Conservation (phyloP, 169 alveolate species). For the Besnoitia besnoiti region DNA sequence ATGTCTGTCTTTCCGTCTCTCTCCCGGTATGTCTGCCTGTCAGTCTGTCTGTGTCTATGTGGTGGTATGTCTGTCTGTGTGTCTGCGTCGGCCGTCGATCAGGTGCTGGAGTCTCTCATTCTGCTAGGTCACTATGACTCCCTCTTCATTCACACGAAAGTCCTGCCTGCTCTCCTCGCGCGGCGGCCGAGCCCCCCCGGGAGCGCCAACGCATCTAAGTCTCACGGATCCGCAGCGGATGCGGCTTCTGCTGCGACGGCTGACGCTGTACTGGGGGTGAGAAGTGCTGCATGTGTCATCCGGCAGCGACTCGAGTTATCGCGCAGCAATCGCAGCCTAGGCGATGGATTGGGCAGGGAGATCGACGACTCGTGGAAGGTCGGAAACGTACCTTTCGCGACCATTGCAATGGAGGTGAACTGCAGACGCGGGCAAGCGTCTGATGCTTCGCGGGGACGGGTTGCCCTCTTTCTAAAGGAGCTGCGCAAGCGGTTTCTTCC, state of each 20-base stretch:
- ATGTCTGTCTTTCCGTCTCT: background rate
- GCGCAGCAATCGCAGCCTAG: too few relatives aligned
- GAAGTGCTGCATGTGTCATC: too few relatives aligned
- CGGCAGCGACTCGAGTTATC: too few relatives aligned
- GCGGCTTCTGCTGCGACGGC: background rate
- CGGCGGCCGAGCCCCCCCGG: slow-evolving; percentile 27
- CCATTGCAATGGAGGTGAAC: too few relatives aligned
- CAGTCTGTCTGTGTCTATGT: background rate
- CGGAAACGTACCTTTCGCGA: too few relatives aligned
- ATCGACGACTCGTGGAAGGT: too few relatives aligned
- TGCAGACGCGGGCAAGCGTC: too few relatives aligned
- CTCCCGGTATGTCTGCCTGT: background rate
- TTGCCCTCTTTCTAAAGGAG: too few relatives aligned
- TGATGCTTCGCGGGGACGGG: too few relatives aligned
- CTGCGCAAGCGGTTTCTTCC: too few relatives aligned
- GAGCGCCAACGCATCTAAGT: background rate
- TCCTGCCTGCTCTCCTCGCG: slow-evolving; percentile 45
- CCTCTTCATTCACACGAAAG: slow-evolving; percentile 28
- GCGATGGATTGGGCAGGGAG: too few relatives aligned
- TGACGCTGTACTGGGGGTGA: background rate
- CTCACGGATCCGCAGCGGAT: background rate
- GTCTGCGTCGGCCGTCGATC: background rate
- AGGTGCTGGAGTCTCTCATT: slow-evolving; percentile 23
- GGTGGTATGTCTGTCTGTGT: background rate
- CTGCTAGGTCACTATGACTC: slow-evolving; percentile 1